Evolutionary conservation across 805 yeast species (phyloP).

Genomic region (Candida argentea): DNA sequence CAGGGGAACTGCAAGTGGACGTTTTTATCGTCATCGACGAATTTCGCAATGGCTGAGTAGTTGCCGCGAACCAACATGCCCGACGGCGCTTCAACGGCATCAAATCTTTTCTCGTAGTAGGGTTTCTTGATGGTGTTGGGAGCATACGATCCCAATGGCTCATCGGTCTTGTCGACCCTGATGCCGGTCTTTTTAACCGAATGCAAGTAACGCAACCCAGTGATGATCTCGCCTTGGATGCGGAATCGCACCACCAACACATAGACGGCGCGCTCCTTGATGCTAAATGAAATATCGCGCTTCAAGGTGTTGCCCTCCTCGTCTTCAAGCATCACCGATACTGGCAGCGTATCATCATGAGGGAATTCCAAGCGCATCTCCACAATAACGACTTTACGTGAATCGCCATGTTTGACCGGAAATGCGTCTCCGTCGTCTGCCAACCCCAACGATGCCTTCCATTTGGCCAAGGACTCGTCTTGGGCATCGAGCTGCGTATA

Average conservation of each 20-base stretch:
- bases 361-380: constrained; percentile 66
- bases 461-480: constrained; percentile 81
- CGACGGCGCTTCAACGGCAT: constrained; percentile 76
- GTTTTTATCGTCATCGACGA: constrained; percentile 76
- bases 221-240: constrained; percentile 83
- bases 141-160: constrained; percentile 84
- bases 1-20: constrained; percentile 70
- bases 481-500: constrained; percentile 78
- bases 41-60: constrained; percentile 72
- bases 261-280: constrained; percentile 72
- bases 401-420: constrained; percentile 63
- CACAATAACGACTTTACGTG: constrained; percentile 66
- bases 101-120: constrained; percentile 48
- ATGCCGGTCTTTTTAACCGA: constrained; percentile 81
- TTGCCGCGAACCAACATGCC: constrained; percentile 84
- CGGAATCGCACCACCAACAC: constrained; percentile 66
- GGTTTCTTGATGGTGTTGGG: constrained; percentile 81
- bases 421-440: constrained; percentile 41
- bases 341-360: constrained; percentile 44
- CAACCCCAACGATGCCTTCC: constrained; percentile 86
- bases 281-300: constrained; percentile 57
- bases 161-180: constrained; percentile 75
- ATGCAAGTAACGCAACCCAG: constrained; percentile 82
- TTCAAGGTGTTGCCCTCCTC: constrained; percentile 44
- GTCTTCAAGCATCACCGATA: constrained; percentile 59